Percentiles rank a stretch among this genome's conserved stretches.
Evolutionary conservation across 306 rosid genomes (phyloP).

Genomic region (Sicyos edulis): DNA sequence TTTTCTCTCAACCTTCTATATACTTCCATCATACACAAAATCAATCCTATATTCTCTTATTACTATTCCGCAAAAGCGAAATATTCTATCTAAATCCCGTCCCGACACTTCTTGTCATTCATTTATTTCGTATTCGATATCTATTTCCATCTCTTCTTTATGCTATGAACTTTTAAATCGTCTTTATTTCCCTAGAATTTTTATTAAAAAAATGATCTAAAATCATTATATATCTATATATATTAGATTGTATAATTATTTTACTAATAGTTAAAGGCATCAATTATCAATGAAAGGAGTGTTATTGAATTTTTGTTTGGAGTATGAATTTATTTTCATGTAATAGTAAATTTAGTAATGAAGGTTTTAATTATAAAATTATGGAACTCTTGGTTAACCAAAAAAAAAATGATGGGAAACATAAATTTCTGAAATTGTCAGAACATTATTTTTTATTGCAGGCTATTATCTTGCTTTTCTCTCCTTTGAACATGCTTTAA

Average conservation of each 20-base stretch:
- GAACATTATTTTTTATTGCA: not conserved
- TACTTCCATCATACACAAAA: not conserved
- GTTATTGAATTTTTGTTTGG: too few relatives aligned
- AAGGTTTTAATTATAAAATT: too few relatives aligned
- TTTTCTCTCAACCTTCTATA: not conserved
- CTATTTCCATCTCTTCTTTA: not conserved
- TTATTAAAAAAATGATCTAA: too few relatives aligned
- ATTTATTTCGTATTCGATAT: not conserved
- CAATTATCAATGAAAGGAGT: too few relatives aligned
- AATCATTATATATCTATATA: too few relatives aligned
- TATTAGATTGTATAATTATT: too few relatives aligned
- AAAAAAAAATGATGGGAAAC: not conserved
- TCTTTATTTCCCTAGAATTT: not conserved
- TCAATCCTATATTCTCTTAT: not conserved
- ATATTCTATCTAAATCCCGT: not conserved
- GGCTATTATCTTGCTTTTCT: conserved; percentile 15
- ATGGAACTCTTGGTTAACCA: too few relatives aligned
- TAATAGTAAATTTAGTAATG: too few relatives aligned
- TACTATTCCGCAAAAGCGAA: not conserved
- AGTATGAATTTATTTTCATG: too few relatives aligned
- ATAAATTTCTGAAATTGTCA: not conserved
- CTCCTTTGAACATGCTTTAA: not conserved
- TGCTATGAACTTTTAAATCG: not conserved
- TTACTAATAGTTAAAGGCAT: too few relatives aligned
- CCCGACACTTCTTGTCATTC: not conserved